These are phyloP conservation scores for Hippophae tibetana DNA, from an alignment of 306 rosid genomes.

Conservation along the genomic window DNA sequence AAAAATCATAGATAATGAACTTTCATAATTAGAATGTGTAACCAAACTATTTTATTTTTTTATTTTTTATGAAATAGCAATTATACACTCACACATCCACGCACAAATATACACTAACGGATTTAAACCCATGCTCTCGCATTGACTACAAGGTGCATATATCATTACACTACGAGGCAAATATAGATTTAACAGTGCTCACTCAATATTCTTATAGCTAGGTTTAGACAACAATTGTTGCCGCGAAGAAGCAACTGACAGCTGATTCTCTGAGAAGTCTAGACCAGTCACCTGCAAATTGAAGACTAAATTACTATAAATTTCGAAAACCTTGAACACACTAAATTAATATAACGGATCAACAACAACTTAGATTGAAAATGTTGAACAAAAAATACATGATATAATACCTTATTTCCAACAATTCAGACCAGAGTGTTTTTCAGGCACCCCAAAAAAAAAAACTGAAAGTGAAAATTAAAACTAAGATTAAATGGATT, in stretches of 20 bases:
- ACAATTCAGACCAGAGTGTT: no score
- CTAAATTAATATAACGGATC: neutral
- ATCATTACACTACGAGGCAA: no score
- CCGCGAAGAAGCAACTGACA: conserved; percentile 52
- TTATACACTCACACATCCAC: no score
- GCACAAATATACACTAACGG: no score
- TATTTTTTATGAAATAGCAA: no score
- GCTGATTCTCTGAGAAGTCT: conserved; percentile 56
- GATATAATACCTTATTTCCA: no score
- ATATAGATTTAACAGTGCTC: conserved; percentile 42
- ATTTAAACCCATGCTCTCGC: no score
- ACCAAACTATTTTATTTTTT: no score
- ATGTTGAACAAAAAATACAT: neutral
- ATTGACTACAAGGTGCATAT: no score
- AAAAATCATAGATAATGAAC: no score
- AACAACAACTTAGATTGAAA: no score
- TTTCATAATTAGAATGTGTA: no score
- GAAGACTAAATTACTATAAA: conserved; percentile 6
- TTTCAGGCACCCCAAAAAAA: neutral
- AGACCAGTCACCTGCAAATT: conserved; percentile 57
- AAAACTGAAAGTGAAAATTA: neutral
- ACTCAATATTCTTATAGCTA: conserved; percentile 63
- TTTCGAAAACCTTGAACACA: neutral
- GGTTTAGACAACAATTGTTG: conserved; percentile 27
- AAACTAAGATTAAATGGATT: neutral